Base-by-base conservation (phyloP, 257 asterid species). In the Gentiana straminea region DNA sequence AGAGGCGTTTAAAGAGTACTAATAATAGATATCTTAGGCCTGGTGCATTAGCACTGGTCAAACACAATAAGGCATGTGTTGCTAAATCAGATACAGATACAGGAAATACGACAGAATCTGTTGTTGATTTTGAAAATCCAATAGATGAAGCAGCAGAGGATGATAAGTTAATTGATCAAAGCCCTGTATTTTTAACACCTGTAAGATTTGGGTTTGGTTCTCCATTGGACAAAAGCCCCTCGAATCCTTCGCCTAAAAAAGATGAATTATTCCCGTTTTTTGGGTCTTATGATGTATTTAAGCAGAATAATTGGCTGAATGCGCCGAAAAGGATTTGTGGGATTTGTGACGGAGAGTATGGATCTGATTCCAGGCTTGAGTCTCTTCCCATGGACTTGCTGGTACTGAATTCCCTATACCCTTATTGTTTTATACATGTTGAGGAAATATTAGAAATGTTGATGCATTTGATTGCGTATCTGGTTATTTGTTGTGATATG, bases 1-100 rank as follows among this genome's bases (percentile, higher is more conserved):
- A 77, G 65, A 76, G 75, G 72, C 72, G 72, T 55, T 60, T 57
- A 3, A 83, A 57, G 76, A 78, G 71, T 61, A 68, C 75, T 3
- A 41, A 10, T 41, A 76, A 57, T 53, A 87, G 79, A 79, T 84
- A 78, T 65, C 70, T 87, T 77, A 87, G 75, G 68, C 97, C 96
- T 2, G 97, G 97, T 55, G 94, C 93, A 36, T 90, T 87, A 24
- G 96, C 94, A n/a, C 97, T 76, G 76, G 74, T 84, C 43, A 91
- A 94, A 7, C 65, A 81, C 67, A 84, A 58, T 68, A 83, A 77
- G 86, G 84, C 83, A 5, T 75, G 76, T 7, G 81, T 86, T 65
- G 67, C 94, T 12, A 84, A 91, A 62, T 70, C 86, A 13, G 83
- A 94, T 73, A 75, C 90, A 5, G 88, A 84, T 79, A 74, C 84